A percentile compares a stretch with the other conserved stretches of the same genome.
phyloP scores from a whole-genome alignment of 179 eudicot species.

The Monotropa hypopitys region DNA sequence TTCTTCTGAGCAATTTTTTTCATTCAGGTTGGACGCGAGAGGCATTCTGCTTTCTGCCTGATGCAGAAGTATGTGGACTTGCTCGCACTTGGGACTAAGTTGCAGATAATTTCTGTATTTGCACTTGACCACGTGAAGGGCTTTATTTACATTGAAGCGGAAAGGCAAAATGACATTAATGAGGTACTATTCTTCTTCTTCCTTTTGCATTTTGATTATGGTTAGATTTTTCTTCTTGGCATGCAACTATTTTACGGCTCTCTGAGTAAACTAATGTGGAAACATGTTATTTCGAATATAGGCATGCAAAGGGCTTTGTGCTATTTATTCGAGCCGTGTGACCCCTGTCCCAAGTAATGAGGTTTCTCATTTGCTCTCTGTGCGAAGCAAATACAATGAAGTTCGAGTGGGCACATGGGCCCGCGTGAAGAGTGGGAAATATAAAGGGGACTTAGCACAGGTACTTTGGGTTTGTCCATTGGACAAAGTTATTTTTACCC shows the following conservation, averaged over 20 bases:
- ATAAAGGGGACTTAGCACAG: slow-evolving; percentile 86
- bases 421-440: slow-evolving; percentile 75
- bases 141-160: slow-evolving; percentile 75
- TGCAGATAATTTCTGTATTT: slow-evolving; percentile 75
- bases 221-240: background rate
- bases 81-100: slow-evolving; percentile 49
- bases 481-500: background rate
- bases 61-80: slow-evolving; percentile 83
- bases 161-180: slow-evolving; percentile 57
- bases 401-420: slow-evolving; percentile 73
- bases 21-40: slow-evolving; percentile 83
- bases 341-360: slow-evolving; percentile 54
- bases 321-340: slow-evolving; percentile 52
- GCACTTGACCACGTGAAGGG: slow-evolving; percentile 80
- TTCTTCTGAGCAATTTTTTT: slow-evolving; percentile 9
- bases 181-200: slow-evolving; percentile 36
- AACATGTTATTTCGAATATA: slow-evolving; percentile 11
- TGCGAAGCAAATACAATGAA: slow-evolving; percentile 43
- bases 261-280: background rate
- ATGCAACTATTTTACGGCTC: background rate
- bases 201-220: background rate
- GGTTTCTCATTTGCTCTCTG: slow-evolving; percentile 48
- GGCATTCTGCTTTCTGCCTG: slow-evolving; percentile 69
- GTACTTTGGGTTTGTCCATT: slow-evolving; percentile 19
- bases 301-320: slow-evolving; percentile 80